phyloP scores from a whole-genome alignment of 2,329 filamentous ascomycete species.

The Phialemonium atrogriseum region DNA sequence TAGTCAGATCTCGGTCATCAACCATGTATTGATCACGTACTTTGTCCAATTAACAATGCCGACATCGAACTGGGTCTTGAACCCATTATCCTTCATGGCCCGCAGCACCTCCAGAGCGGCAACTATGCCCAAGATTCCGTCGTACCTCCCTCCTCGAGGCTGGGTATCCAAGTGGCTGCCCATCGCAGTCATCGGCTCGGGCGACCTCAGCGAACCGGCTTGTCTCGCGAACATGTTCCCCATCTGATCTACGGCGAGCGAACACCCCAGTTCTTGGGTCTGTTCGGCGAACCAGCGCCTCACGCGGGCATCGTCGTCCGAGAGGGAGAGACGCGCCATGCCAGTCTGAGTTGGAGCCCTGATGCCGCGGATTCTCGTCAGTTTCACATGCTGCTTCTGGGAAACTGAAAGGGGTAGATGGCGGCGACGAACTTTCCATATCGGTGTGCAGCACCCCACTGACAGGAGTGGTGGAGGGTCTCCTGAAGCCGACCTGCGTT shows the following conservation, averaged over 20 bases:
- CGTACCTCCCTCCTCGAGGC: constrained; percentile 59
- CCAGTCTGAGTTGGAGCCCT: constrained; percentile 57
- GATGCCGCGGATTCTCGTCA: neutral
- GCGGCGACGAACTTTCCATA: neutral
- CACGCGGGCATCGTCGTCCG: constrained; percentile 61
- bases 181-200: constrained; percentile 55
- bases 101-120: constrained; percentile 67
- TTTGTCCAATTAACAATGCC: constrained; percentile 77
- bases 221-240: constrained; percentile 73
- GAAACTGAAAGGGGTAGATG: too few relatives aligned
- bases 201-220: constrained; percentile 46
- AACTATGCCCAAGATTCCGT: constrained; percentile 68
- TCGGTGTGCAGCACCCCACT: neutral
- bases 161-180: constrained; percentile 64
- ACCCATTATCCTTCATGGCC: constrained; percentile 56
- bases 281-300: constrained; percentile 69
- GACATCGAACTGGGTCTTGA: constrained; percentile 62
- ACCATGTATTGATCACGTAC: constrained; percentile 21
- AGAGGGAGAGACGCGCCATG: constrained; percentile 67
- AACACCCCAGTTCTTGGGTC: constrained; percentile 55
- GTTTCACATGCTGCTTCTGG: neutral
- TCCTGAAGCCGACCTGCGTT: neutral
- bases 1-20: neutral
- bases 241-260: constrained; percentile 63
- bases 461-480: constrained; percentile 1